Conservation (phyloP, 2,329 filamentous ascomycete species). For the Xylaria sp. region DNA sequence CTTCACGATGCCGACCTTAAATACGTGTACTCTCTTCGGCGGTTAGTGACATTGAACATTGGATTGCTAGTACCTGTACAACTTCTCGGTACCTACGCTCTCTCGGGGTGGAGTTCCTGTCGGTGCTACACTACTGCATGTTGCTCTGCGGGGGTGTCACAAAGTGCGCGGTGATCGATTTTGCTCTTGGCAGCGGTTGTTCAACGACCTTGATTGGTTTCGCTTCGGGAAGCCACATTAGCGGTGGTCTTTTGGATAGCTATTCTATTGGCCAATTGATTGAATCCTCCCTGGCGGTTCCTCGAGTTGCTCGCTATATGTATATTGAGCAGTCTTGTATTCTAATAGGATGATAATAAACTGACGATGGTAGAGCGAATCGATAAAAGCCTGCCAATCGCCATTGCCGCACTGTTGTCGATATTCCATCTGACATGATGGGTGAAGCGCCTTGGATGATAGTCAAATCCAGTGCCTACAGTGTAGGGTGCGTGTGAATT, state of each 20-base stretch:
- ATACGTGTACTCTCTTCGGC: background rate
- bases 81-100: background rate
- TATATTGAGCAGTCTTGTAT: background rate
- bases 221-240: slow-evolving; percentile 34
- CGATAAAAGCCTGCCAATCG: background rate
- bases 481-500: background rate
- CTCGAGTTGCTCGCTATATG: too few relatives aligned
- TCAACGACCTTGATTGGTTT: slow-evolving; percentile 42
- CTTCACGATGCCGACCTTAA: background rate
- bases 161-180: slow-evolving; percentile 19
- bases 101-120: slow-evolving; percentile 9
- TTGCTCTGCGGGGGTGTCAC: slow-evolving; percentile 27
- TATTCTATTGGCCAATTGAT: slow-evolving; percentile 18
- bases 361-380: background rate
- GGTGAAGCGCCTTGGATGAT: background rate
- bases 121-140: slow-evolving; percentile 25
- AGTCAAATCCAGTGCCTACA: background rate
- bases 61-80: background rate
- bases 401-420: background rate
- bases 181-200: slow-evolving; percentile 30
- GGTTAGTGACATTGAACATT: background rate
- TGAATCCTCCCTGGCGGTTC: background rate
- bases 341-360: background rate
- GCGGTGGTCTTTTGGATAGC: slow-evolving; percentile 8
- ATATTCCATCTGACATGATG: background rate